These are phyloP conservation scores for Xylariaceae sp. DNA, from an alignment of 2,329 filamentous ascomycete genomes.

Conservation along the genomic window DNA sequence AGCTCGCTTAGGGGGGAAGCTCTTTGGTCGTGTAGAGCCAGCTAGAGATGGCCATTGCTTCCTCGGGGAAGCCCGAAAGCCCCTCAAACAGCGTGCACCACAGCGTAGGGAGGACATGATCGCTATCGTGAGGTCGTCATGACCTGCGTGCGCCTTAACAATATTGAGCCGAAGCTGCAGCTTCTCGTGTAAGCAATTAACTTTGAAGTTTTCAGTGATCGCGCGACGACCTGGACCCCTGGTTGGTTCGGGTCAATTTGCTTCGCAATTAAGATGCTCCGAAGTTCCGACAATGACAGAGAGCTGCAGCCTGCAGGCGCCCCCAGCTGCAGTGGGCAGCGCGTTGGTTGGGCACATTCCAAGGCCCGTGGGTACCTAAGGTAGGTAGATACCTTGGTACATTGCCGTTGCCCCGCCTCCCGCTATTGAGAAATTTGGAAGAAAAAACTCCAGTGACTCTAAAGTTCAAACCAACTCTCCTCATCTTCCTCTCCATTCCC, in stretches of 20 bases:
- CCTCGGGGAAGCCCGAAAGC: slow-evolving; percentile 30
- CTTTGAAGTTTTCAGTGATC: slow-evolving; percentile 20
- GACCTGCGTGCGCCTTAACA: slow-evolving; percentile 23
- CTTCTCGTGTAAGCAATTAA: slow-evolving; percentile 14
- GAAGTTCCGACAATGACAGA: slow-evolving; percentile 22
- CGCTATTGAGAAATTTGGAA: slow-evolving; percentile 24
- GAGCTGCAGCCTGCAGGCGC: background rate
- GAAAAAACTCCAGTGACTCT: slow-evolving; percentile 35
- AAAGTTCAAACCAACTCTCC: slow-evolving; percentile 19
- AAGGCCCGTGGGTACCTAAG: background rate
- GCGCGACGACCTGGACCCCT: slow-evolving; percentile 1
- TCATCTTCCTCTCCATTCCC: slow-evolving; percentile 20
- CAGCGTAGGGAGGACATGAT: slow-evolving; percentile 42
- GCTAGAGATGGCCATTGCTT: slow-evolving; percentile 32
- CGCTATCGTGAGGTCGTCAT: slow-evolving; percentile 35
- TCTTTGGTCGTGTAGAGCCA: slow-evolving; percentile 27
- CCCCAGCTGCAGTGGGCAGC: background rate
- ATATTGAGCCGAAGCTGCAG: slow-evolving; percentile 6
- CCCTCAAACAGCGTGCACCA: slow-evolving; percentile 40
- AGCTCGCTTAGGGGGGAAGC: slow-evolving; percentile 25
- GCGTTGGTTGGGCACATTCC: too few species aligned
- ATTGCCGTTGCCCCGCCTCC: slow-evolving; percentile 37
- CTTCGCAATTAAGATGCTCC: slow-evolving; percentile 37
- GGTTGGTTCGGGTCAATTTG: slow-evolving; percentile 11
- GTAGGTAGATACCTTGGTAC: slow-evolving; percentile 22